Base-by-base conservation (phyloP, 805 yeast species). In the Metschnikowia santaceciliae region DNA sequence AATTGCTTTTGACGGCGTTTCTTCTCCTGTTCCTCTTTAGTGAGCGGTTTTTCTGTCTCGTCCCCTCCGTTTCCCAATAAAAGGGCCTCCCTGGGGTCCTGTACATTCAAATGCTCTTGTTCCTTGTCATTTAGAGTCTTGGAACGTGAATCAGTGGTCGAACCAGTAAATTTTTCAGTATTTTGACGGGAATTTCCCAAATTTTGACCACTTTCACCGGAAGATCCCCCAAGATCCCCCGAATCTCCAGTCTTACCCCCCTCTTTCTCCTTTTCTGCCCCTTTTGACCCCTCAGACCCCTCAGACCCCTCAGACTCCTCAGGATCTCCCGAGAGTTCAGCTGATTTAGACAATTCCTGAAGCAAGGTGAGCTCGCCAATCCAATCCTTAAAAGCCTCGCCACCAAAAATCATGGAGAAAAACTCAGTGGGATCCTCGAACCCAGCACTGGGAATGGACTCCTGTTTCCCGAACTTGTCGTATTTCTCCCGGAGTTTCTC, bases 381-480 rank as follows among this genome's bases (percentile, higher is more conserved):
- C 70, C 69, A 85, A 45, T 85, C 84, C 33, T 75, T 79, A 68
- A 91, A 90, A 1, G 94, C 95, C 50, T 87, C 96, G 45, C 97
- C 97, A 42, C 97, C 97, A 68, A 90, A 84, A 52, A 85, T 84
- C 71, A 77, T 77, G 3, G 84, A 75, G 64, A 84, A 85, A 59
- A 83, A 82, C 61, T 84, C 90, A 39, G 80, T 52, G 4, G 68
- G 68, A 64, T 86, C 92, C 58, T 83, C 89, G 60, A 84, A 84
- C 3, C 89, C 90, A 54, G 84, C 88, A 46, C 73, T 75, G 1
- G 88, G 86, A 32, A 84, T 80, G 14, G 86, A 84, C 54, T 81
- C 83, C 51, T 86, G 88, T 61, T 82, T 84, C 46, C 95, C 95
- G 58, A 69, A 83, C 66, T 83, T 84, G 62, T 88, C 92, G 63